A percentile compares a stretch with the other conserved stretches of the same genome.
These are phyloP conservation scores for Dothiorella sarmentorum DNA, from an alignment of 2,329 filamentous ascomycete genomes.

Conservation along the genomic window DNA sequence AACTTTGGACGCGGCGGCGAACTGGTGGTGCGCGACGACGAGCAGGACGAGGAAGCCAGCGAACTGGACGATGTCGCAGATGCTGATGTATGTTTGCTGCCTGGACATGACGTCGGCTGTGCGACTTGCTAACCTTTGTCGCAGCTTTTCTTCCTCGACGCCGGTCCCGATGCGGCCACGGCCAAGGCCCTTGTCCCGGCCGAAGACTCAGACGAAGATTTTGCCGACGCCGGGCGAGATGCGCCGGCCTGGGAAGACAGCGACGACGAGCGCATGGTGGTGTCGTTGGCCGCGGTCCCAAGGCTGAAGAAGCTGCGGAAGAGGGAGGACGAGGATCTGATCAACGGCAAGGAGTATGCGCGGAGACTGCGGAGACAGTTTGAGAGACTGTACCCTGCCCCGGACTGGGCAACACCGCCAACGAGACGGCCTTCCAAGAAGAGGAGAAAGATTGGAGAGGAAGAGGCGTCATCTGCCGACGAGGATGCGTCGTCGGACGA, in stretches of 20 bases:
- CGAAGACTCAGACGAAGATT: conserved; percentile 37
- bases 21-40: conserved; percentile 34
- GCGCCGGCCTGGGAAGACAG: conserved; percentile 85
- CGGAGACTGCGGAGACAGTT: conserved; percentile 72
- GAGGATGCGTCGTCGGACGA: conserved; percentile 54
- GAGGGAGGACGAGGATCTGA: conserved; percentile 77
- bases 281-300: conserved; percentile 75
- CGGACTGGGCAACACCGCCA: conserved; percentile 57
- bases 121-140: conserved; percentile 11
- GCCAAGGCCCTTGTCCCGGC: conserved; percentile 41
- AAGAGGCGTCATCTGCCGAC: conserved; percentile 43
- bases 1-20: conserved; percentile 45
- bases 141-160: conserved; percentile 77
- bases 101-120: neutral
- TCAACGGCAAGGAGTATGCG: conserved; percentile 83
- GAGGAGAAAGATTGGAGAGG: conserved; percentile 44
- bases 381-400: conserved; percentile 57
- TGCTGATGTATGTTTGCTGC: conserved; percentile 53
- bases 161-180: conserved; percentile 49
- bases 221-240: conserved; percentile 35
- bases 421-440: conserved; percentile 40
- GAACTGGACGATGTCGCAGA: conserved; percentile 67
- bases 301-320: conserved; percentile 78
- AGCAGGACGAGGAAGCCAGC: conserved; percentile 45
- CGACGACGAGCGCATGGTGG: conserved; percentile 81